A percentile compares a stretch with the other conserved stretches of the same genome.
phyloP scores from a whole-genome alignment of 169 alveolate species.

The Perkinsus olseni region DNA sequence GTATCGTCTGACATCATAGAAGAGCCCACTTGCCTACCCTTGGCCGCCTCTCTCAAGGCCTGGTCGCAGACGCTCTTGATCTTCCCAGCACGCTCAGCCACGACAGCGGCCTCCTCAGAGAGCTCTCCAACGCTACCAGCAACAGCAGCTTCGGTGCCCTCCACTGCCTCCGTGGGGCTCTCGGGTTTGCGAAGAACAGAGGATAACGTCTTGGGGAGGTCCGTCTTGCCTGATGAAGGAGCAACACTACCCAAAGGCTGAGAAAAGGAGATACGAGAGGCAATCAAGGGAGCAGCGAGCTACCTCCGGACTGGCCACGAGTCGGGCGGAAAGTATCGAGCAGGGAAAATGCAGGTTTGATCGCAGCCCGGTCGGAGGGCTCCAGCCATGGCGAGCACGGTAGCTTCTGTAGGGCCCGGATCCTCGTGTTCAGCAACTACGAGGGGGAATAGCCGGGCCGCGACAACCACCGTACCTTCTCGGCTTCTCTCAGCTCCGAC shows the following conservation, averaged over 20 bases:
- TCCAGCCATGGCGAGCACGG: neutral
- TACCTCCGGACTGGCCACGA: neutral
- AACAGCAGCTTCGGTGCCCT: neutral
- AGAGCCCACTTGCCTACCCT: neutral
- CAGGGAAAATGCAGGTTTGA: neutral
- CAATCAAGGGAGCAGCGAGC: neutral
- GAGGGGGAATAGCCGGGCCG: neutral
- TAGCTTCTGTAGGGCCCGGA: neutral
- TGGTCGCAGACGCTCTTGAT: neutral
- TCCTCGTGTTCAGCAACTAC: neutral
- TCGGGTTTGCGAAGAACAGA: too few species aligned
- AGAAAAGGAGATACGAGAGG: too few species aligned
- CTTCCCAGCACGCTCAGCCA: neutral
- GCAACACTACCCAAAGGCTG: too few species aligned
- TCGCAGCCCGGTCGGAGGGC: neutral
- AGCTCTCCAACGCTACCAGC: neutral
- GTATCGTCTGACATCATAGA: neutral
- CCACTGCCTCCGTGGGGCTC: neutral
- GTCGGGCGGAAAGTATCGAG: neutral
- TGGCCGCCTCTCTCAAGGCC: neutral
- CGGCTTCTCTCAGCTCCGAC: neutral
- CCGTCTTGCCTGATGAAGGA: too few species aligned
- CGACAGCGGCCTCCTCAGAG: neutral
- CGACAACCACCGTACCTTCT: too few species aligned
- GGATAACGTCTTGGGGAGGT: too few species aligned